phyloP scores from a whole-genome alignment of 495 filamentous ascomycete species.

The Aspergillus nidulans region DNA sequence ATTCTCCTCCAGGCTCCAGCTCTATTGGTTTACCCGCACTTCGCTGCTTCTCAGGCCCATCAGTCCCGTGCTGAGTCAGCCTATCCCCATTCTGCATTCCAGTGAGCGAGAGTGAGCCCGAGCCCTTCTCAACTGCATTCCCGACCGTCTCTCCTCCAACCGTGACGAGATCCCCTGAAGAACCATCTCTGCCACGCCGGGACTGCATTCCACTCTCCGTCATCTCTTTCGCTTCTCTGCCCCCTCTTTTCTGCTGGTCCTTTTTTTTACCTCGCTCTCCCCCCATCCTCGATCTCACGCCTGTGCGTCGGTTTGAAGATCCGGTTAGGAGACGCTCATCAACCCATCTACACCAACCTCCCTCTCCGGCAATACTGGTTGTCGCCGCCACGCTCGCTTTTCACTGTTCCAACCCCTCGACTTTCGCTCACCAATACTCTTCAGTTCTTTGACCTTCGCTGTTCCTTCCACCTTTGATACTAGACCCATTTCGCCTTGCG shows the following conservation, averaged over 20 bases:
- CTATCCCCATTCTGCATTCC: background rate
- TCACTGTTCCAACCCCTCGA: slow-evolving; percentile 7
- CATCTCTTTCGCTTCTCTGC: slow-evolving; percentile 2
- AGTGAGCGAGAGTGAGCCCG: background rate
- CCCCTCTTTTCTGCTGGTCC: slow-evolving; percentile 18
- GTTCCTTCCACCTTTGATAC: slow-evolving; percentile 1
- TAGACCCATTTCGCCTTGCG: background rate
- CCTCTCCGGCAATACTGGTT: slow-evolving; percentile 33
- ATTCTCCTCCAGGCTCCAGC: too few species aligned
- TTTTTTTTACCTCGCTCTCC: slow-evolving; percentile 19
- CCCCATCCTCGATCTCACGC: slow-evolving; percentile 8
- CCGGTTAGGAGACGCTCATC: slow-evolving; percentile 13
- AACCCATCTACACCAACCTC: slow-evolving; percentile 13
- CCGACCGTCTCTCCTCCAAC: slow-evolving; percentile 23
- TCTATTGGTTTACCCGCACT: background rate
- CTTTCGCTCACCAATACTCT: slow-evolving; percentile 15
- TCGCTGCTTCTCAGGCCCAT: background rate
- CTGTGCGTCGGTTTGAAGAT: slow-evolving; percentile 18
- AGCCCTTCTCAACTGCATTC: slow-evolving; percentile 16
- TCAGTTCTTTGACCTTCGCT: slow-evolving; percentile 16
- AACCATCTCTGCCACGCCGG: background rate
- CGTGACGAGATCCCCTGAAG: slow-evolving; percentile 16
- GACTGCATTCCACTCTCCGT: background rate
- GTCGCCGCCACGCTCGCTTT: slow-evolving; percentile 36
- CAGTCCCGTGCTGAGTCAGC: slow-evolving; percentile 20